Evolutionary conservation across 768 basidiomycete genomes (phyloP), one percentile per base, ranked within the genome.

Genomic region (Clitopilus hobsonii): DNA sequence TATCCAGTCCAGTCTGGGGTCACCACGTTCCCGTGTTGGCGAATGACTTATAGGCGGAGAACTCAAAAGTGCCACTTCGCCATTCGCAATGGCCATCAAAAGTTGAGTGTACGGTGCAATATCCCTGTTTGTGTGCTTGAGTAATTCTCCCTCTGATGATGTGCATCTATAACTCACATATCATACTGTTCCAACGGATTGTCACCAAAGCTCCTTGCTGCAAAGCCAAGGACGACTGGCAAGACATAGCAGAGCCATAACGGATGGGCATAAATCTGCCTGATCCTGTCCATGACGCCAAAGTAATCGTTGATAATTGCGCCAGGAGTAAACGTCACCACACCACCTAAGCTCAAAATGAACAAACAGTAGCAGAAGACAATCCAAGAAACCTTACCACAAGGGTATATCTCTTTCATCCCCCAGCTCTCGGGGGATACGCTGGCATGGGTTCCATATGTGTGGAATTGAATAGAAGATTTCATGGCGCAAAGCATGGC

Each of bases 231-330:
- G 16, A 81, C 82, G 52, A 79, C 74, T 6, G 90, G 88, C 6
- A 84, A 63, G 22, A 92, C 71, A 63, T 85, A 91, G 52, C 82
- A 82, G 10, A 71, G 70, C 88, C 89, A 92, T 16, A 86, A 62
- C 22, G 83, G 85, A 61, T 91, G 88, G 36, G 77, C 72, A 53
- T 72, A 67, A 13, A 88, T 67, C 60, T 80, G 72, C 20, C 65
- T 68, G 38, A 91, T 81, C 8, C 77, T 68, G 14, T 79, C 64
- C 38, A 73, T 67, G 10, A 82, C 67, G 13, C 74, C 80, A 29
- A 74, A 51, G 5, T 82, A 80, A 62, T 86, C 75, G 29, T 80
- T 76, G 11, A 76, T 58, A 48, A 91, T 73, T 18, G 82, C 85
- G 52, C 71, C 71, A 1, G 89, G 77, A 16, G 84, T 86, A 56